Evolutionary conservation across 345 rosid species (phyloP), one percentile per base, ranked within the genome.

Genomic region (Laguncularia racemosa): DNA sequence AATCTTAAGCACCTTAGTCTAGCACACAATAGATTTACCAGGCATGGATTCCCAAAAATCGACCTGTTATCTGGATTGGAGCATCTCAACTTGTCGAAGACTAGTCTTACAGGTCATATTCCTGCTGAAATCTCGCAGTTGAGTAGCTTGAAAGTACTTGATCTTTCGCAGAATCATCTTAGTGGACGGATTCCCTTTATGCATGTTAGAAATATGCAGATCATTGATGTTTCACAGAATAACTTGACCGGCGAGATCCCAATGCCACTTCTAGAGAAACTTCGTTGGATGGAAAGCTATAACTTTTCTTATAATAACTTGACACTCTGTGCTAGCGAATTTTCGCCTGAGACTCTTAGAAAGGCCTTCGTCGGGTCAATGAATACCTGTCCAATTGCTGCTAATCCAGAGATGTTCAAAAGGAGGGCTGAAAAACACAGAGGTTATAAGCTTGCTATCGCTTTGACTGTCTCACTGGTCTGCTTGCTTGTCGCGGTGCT

Each of bases 261-360:
- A 6, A 3, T 59, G n/a, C 19, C 67, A 48, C 63, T 88, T 45
- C 52, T 91, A 55, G 76, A 73, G 55, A 82, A 81, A 55, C 82
- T 91, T 21, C 76, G 61, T 1, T 58, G 23, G 73, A 84, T 88
- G 88, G 78, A 81, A 56, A 83, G 69, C 23, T 91, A 74, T 83
- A 88, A 88, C 79, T 88, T 91, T 77, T 88, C 98, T 49, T 80
- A 75, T 85, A 91, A 91, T 75, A 91, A 86, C 80, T 69, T 91
- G 52, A 84, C 89, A 61, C 71, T 91, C 16, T 91, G 98, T 68
- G 76, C 80, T 14, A 61, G 71, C 13, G 70, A 75, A 52, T 67
- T 86, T 52, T 72, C 87, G 6, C 67, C 53, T 0, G 75, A 81
- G 60, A 76, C 75, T 60, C 46, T 88, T 19, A 57, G 54, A 59